These are phyloP conservation scores for Termitomyces bulborhizus DNA, from an alignment of 768 basidiomycete species.

Conservation along the genomic window DNA sequence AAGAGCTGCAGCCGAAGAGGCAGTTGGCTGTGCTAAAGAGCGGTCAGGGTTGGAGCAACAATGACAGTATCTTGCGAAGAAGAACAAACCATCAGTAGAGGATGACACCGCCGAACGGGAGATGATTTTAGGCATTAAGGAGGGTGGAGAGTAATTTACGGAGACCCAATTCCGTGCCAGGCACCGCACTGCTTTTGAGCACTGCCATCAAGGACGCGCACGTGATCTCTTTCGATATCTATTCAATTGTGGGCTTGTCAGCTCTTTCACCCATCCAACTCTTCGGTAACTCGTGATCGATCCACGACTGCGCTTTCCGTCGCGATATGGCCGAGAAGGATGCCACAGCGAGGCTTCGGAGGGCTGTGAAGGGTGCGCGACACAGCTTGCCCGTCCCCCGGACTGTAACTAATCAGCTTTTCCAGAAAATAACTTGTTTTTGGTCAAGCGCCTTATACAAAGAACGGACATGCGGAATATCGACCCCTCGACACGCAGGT, in stretches of 20 bases:
- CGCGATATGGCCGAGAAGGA: slow-evolving; percentile 75
- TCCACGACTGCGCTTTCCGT: background rate
- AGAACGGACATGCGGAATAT: slow-evolving; percentile 89
- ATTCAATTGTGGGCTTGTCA: slow-evolving; percentile 10
- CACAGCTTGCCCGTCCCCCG: background rate
- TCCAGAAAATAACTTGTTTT: slow-evolving; percentile 90
- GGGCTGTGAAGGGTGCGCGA: slow-evolving; percentile 69
- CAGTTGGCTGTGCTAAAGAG: slow-evolving; percentile 63
- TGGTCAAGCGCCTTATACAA: slow-evolving; percentile 83
- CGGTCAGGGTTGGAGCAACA: background rate
- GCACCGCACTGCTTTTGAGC: slow-evolving; percentile 15
- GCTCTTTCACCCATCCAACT: slow-evolving; percentile 8
- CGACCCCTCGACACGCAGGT: slow-evolving; percentile 66
- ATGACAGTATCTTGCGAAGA: background rate
- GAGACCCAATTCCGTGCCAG: slow-evolving; percentile 8
- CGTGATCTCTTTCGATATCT: slow-evolving; percentile 17
- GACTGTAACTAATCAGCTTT: slow-evolving; percentile 8
- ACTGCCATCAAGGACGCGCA: slow-evolving; percentile 9
- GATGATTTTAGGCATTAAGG: slow-evolving; percentile 84
- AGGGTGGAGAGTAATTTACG: background rate
- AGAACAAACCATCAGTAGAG: slow-evolving; percentile 67
- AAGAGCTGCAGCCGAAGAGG: slow-evolving; percentile 70
- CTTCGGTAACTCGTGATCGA: background rate
- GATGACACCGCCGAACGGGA: slow-evolving; percentile 86
- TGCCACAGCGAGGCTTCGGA: slow-evolving; percentile 63